Base-by-base conservation (phyloP, 169 alveolate genomes). In the Eimeria falciformis region DNA sequence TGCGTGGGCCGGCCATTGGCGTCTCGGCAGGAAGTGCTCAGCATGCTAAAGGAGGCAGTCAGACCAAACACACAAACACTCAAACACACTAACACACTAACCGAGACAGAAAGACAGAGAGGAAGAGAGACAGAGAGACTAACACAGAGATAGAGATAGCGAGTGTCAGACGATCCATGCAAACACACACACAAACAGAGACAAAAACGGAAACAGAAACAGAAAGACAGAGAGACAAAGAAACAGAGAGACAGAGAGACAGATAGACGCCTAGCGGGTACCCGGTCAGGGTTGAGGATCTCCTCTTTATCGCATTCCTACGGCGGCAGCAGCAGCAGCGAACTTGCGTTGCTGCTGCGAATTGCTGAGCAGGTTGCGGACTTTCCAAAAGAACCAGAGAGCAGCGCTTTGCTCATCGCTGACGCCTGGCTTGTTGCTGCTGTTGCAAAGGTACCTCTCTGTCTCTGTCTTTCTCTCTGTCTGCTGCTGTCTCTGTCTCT, bases 401-500 rank as follows among this genome's bases (percentile, higher is more conserved):
- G 33, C 6, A 68, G 77, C 9, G 53, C 90, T 3, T 78, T 82
- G 65, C 25, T 68, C 66, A 82, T 82, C 79, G 90, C 90, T 43
- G 90, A 82, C 62, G 90, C 90, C 46, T 82, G 90, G 90, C 79
- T 82, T 46, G 90, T 82, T 18, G 90, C 90, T 25, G 90, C 58
- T 14, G 53, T 25, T 58, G 90, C 90, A 5, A 66, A 82, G 62
- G 75, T 82, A 5, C 27, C 2, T 50, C 45, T 18, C 65, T 69
- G 62, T 50, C 62, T 50, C 62, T 50, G 62, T 14, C 62, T 58
- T 58, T 47, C 58, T 47, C 14, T 47, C 14, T 14, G 11, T 58
- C 21, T n/a, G 71, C 71, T 58, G 18, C 71, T 9, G 71, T 11
- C 27, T 58, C 23, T 7, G 9, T 58, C 7, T 58, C 23, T 58